Evolutionary conservation across 2,329 filamentous ascomycete species (phyloP), one percentile per base, ranked within the genome.

Genomic region (Calonectria multiphialidica): DNA sequence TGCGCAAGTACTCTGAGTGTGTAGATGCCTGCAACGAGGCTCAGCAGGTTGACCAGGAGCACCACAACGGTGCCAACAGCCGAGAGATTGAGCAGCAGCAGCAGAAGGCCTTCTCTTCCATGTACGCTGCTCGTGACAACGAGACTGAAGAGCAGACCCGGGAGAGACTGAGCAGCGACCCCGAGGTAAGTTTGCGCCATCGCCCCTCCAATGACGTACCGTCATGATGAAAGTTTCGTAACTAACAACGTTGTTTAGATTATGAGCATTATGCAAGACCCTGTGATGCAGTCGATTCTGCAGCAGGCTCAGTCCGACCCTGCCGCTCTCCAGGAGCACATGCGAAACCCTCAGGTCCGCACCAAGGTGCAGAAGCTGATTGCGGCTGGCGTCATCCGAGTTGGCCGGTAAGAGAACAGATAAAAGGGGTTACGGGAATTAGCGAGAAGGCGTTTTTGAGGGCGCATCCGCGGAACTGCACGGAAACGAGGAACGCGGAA

Each of bases 1-100:
- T 99, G 97, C 95, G 97, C 84, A 96, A 99, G 85, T 98, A 98
- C 89, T 98, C 93, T 84, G 96, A 96, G 84, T 97, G 94, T 82
- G 88, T 98, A 71, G 97, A 99, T 82, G 94, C 93, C 9, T 98
- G 96, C 86, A 91, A 91, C 45, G 94, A 95, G 82, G 97, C 97
- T 1, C 87, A 89, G 10, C 89, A 92, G 78, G 90, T 97, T 72
- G 97, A 99, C 83, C 89, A 89, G 71, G 91, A 92, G 77, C 84
- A 89, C 81, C 87, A 91, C 84, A 87, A 86, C 68, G 92, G 93
- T 72, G 95, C 95, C 82, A 97, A 98, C 82, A 89, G 93, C 0
- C 91, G 95, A 47, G 97, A 99, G 87, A 98, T 99, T 80, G 95
- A 98, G 81, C 91, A 94, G 83, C 95, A 98, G 86, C 94, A 96